Evolutionary conservation across 441 rosid genomes (phyloP), one percentile per base, ranked within the genome.

Genomic region (Adansonia madagascariensis): DNA sequence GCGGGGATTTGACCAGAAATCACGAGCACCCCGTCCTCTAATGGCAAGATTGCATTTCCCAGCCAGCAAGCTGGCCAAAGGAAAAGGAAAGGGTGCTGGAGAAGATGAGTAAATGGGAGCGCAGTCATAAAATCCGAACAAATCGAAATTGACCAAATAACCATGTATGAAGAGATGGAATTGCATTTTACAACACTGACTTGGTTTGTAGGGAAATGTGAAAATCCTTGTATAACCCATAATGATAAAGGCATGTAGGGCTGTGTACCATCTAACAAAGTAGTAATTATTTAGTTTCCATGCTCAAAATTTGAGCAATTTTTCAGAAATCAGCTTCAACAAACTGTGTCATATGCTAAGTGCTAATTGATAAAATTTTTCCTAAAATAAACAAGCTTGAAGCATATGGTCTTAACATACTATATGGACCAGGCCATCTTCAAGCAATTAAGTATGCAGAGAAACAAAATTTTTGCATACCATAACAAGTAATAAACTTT

Each of bases 41-140:
- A 77, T 85, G 49, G 91, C 89, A 18, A 75, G 91, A 62, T 69
- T 89, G 76, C 93, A 89, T 62, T 85, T 89, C 80, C 86, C 88
- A 2, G 86, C 76, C 35, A 85, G 93, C 80, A 89, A 76, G 85
- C 39, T 82, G 75, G n/a, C 43, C 44, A 82, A 31, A 71, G 44
- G 73, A 53, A 79, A 76, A 79, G 86, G 80, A 18, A 83, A 75
- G 59, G 73, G 75, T 41, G 85, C 57, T 44, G 80, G 59, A 73
- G 81, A 66, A 39, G 84, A 80, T 6, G 69, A 77, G 56, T 73
- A 63, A 73, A 59, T 47, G 73, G 62, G 47, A 75, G 53, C 47
- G 44, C 31, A 52, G 15, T 44, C 47, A 53, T 46, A 65, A 78
- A 46, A 62, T 55, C 59, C 46, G 49, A 50, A 76, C 81, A 44